Evolutionary conservation across 2,329 filamentous ascomycete genomes (phyloP).

Genomic region (Hymenoscyphus repandus): DNA sequence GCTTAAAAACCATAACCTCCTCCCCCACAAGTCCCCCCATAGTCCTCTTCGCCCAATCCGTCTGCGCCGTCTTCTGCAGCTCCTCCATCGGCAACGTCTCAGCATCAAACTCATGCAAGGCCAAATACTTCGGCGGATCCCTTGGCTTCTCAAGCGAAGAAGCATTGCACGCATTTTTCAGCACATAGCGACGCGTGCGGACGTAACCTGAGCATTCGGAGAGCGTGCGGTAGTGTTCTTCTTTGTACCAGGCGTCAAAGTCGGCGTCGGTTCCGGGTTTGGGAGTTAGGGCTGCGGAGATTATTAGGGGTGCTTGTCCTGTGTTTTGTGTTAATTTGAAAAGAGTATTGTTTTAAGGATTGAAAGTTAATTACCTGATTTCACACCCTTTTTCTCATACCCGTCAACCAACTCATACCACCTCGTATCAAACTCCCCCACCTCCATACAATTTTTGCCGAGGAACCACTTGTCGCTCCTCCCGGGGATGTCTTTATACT

Average conservation of each 20-base stretch:
- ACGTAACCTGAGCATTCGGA: constrained; percentile 11
- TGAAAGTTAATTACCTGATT: constrained; percentile 2
- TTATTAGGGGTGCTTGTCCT: constrained; percentile 10
- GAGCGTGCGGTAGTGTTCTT: constrained; percentile 11
- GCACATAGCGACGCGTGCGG: constrained; percentile 11
- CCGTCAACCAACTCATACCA: constrained; percentile 11
- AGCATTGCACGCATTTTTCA: constrained; percentile 1
- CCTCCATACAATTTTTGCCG: constrained; percentile 7
- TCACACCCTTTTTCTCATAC: constrained; percentile 7
- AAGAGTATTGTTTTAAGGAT: background rate
- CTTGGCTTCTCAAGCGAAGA: background rate
- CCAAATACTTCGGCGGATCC: constrained; percentile 6
- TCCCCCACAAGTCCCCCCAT: constrained; percentile 6
- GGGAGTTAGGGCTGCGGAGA: constrained; percentile 9
- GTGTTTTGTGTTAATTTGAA: background rate
- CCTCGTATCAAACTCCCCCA: constrained; percentile 11
- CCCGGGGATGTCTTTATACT: constrained; percentile 2
- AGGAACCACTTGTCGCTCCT: constrained; percentile 5
- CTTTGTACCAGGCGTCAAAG: constrained; percentile 13
- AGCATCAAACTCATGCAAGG: constrained; percentile 15
- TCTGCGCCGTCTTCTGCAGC: constrained; percentile 22
- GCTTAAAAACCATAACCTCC: constrained; percentile 8
- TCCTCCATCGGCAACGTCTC: constrained; percentile 10
- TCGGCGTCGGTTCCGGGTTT: constrained; percentile 10
- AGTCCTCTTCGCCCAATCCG: constrained; percentile 9